Evolutionary conservation across 192 early-diverging fungal species (phyloP).

Genomic region (Mortierella antarctica): DNA sequence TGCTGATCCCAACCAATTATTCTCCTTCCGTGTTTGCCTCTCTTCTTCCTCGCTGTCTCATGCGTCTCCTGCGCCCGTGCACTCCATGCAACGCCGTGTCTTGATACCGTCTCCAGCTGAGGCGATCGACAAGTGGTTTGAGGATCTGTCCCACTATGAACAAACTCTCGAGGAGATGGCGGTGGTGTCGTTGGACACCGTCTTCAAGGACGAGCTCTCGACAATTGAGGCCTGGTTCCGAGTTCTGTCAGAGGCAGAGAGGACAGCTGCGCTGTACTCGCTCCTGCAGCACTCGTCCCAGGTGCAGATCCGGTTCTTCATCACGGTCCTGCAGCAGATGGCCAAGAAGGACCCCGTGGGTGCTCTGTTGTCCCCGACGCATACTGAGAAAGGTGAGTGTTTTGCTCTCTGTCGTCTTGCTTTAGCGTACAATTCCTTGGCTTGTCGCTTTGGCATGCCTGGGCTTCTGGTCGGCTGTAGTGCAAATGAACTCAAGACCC

Average conservation of each 20-base stretch:
- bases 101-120: constrained; percentile 41
- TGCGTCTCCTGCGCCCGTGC: not conserved
- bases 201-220: constrained; percentile 90
- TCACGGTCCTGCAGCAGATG: constrained; percentile 93
- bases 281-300: constrained; percentile 90
- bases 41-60: not conserved
- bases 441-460: constrained; percentile 1
- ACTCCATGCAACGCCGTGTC: not conserved
- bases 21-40: not conserved
- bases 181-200: constrained; percentile 78
- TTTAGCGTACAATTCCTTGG: constrained; percentile 2
- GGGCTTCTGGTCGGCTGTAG: not conserved
- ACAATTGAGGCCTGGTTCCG: constrained; percentile 97
- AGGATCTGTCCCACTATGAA: constrained; percentile 92
- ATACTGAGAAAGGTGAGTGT: constrained; percentile 60
- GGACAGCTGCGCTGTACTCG: constrained; percentile 92
- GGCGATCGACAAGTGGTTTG: constrained; percentile 91
- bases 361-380: constrained; percentile 64
- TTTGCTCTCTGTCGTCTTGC: constrained; percentile 3
- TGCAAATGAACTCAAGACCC: not conserved
- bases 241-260: constrained; percentile 88
- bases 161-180: constrained; percentile 93
- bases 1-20: too few relatives aligned
- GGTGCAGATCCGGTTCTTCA: constrained; percentile 95
- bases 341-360: constrained; percentile 83